These are phyloP conservation scores for Lachancea sp. DNA, from an alignment of 805 yeast species.

Conservation along the genomic window DNA sequence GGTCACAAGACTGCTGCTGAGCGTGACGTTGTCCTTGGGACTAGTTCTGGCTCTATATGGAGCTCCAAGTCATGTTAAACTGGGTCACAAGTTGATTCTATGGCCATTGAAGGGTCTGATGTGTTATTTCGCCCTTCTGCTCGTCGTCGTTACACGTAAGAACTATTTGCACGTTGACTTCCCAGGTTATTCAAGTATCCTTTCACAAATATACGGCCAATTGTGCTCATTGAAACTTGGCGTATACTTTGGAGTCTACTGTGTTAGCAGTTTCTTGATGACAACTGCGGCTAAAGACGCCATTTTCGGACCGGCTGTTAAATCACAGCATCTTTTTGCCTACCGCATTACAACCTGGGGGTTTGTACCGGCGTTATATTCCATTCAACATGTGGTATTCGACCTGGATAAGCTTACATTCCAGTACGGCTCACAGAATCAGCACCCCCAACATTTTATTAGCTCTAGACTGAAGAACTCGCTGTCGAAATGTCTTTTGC, in stretches of 20 bases:
- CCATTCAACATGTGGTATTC: constrained; percentile 44
- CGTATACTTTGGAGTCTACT: constrained; percentile 18
- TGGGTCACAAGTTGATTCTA: constrained; percentile 21
- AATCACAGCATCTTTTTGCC: constrained; percentile 13
- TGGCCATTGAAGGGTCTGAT: constrained; percentile 25
- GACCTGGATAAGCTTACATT: constrained; percentile 52
- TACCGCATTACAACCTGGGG: constrained; percentile 30
- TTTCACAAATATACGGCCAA: constrained; percentile 22
- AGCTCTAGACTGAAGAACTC: constrained; percentile 26
- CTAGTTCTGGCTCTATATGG: constrained; percentile 22
- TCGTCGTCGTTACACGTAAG: constrained; percentile 36
- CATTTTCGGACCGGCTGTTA: constrained; percentile 6
- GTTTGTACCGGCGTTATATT: constrained; percentile 40
- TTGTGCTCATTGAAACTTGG: constrained; percentile 31
- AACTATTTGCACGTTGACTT: constrained; percentile 37
- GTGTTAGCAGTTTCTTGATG: constrained; percentile 21
- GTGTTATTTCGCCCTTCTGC: constrained; percentile 28
- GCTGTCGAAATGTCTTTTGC: constrained; percentile 31
- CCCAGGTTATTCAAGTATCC: constrained; percentile 24
- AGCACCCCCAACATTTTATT: constrained; percentile 35
- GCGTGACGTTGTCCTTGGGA: constrained; percentile 26
- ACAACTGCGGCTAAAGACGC: constrained; percentile 22
- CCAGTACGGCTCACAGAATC: constrained; percentile 34
- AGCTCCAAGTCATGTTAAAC: constrained; percentile 18
- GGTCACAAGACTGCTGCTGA: constrained; percentile 32